A percentile compares a stretch with the other conserved stretches of the same genome.
These are phyloP conservation scores for Pseudogymnoascus pannorum DNA, from an alignment of 2,329 filamentous ascomycete genomes.

Conservation along the genomic window DNA sequence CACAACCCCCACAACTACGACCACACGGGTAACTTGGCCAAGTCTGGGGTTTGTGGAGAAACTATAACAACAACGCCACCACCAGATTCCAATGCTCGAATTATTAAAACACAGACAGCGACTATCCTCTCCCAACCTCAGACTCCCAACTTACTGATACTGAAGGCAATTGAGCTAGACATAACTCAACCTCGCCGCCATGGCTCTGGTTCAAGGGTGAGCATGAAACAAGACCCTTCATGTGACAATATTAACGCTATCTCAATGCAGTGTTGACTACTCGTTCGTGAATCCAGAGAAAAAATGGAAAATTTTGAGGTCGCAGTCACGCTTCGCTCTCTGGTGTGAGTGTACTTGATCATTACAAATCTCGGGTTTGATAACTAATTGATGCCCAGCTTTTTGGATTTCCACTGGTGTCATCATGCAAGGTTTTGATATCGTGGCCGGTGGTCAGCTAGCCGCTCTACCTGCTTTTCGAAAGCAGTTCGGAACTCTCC, in stretches of 20 bases:
- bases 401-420: conserved; percentile 26
- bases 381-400: conserved; percentile 14
- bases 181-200: neutral
- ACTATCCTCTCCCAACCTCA: neutral
- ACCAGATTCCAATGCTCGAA: neutral
- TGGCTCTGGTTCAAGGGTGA: conserved; percentile 1
- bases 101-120: neutral
- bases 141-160: neutral
- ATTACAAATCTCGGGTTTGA: neutral
- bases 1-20: too few relatives aligned
- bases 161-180: neutral
- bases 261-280: conserved; percentile 19
- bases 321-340: conserved; percentile 22
- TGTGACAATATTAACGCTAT: neutral
- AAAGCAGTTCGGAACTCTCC: conserved; percentile 20
- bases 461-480: conserved; percentile 19
- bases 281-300: conserved; percentile 22
- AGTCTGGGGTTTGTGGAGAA: neutral
- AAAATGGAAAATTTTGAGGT: conserved; percentile 27
- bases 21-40: neutral
- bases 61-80: neutral
- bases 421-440: conserved; percentile 26
- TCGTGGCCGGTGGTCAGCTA: conserved; percentile 25
- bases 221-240: neutral
- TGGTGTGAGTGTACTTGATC: conserved; percentile 22